Evolutionary conservation across 2,329 filamentous ascomycete species (phyloP), one percentile per base, ranked within the genome.

Genomic region (Calycina marina): DNA sequence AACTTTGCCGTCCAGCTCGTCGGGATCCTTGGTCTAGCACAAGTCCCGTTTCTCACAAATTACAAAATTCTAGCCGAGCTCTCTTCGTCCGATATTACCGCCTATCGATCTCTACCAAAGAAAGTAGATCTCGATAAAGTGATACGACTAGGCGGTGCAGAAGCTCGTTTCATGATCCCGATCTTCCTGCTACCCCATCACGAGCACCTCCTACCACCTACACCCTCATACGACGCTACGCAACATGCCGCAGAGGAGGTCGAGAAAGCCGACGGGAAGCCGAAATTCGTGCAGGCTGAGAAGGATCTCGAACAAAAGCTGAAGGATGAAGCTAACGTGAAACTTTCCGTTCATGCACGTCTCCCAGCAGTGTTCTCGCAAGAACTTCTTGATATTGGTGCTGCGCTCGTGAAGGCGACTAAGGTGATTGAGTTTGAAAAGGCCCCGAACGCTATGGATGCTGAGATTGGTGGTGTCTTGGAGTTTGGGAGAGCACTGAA

Each of bases 391-490:
- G 61, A 66, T 41, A 69, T 67, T 46, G 51, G 62, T n/a, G 64
- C 65, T 2, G 63, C 65, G 1, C 51, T 68, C 1, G 58, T 68
- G n/a, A 70, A 69, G 43, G 65, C 65, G 0, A 67, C 60, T n/a
- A 69, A 69, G 39, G 56, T 69, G 22, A 63, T 68, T 28, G 65
- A 69, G 41, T 50, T 62, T 15, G 63, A 68, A 41, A 65, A 60
- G 36, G 57, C 58, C 13, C 50, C 37, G 2, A 43, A 41, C 9
- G 39, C 31, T 9, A 40, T 52, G 35, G 44, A 54, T 32, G 38
- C 47, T 26, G 46, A 44, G 38, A 42, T 44, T 40, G 30, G 47
- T 43, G 50, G 37, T n/a, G n/a, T 22, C 8, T 22, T n/a, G 3
- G 20, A 22, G 18, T 47, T 49, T 40, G 51, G 40, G 34, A 47